Evolutionary conservation across 108 stramenopile species (phyloP).

Genomic region (Cyclostephanos invisitatus): DNA sequence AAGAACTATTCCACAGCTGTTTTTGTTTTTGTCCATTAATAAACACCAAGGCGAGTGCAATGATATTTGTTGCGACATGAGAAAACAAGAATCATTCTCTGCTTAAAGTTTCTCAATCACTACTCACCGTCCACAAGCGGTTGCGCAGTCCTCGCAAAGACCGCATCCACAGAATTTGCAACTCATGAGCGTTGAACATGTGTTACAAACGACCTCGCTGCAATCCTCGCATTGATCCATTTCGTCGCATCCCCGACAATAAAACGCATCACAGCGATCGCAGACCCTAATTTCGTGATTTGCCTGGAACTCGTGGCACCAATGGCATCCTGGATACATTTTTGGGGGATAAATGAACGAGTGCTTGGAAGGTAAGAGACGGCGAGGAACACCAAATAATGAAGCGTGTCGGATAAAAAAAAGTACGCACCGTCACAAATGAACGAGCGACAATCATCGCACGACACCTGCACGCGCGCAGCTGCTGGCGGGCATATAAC

Average conservation of each 20-base stretch:
- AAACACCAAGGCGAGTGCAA: neutral
- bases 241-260: constrained; percentile 87
- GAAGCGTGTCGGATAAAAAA: neutral
- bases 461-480: constrained; percentile 76
- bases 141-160: constrained; percentile 92
- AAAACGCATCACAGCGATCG: constrained; percentile 92
- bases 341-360: neutral
- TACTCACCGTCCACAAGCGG: constrained; percentile 88
- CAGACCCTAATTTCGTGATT: constrained; percentile 93
- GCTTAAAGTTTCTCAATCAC: neutral
- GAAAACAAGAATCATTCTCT: neutral
- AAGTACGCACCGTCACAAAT: constrained; percentile 66
- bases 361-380: neutral
- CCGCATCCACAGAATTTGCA: constrained; percentile 94
- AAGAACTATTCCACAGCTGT: constrained; percentile 88
- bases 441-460: constrained; percentile 85
- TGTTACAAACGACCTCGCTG: constrained; percentile 88
- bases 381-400: neutral
- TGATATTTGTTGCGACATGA: neutral
- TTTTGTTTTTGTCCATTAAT: neutral
- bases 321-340: constrained; percentile 60
- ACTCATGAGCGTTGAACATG: constrained; percentile 83
- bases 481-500: constrained; percentile 24
- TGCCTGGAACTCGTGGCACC: constrained; percentile 94
- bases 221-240: constrained; percentile 96